A percentile compares a stretch with the other conserved stretches of the same genome.
phyloP scores from a whole-genome alignment of 2,329 filamentous ascomycete species.

The Colletotrichum sansevieriae region DNA sequence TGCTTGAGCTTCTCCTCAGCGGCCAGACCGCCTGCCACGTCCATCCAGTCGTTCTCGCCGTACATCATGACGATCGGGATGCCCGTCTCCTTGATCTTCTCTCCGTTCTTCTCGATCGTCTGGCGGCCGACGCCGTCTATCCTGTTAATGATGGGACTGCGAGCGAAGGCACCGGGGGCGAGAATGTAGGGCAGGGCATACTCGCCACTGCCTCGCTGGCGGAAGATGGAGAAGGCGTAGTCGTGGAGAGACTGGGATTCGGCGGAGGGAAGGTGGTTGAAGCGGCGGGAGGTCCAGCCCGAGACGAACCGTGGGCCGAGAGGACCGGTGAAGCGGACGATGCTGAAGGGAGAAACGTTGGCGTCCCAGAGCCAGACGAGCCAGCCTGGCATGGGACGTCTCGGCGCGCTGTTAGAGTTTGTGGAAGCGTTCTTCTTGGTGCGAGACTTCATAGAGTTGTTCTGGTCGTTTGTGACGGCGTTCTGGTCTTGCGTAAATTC shows the following conservation, averaged over 20 bases:
- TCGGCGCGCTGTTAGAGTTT: constrained; percentile 53
- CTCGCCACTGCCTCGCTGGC: constrained; percentile 91
- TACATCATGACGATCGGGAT: constrained; percentile 94
- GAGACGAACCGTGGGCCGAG: constrained; percentile 92
- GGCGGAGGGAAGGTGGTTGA: constrained; percentile 84
- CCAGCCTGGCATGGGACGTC: constrained; percentile 82
- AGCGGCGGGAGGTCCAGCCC: constrained; percentile 93
- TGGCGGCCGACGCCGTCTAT: constrained; percentile 92
- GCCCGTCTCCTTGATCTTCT: constrained; percentile 67
- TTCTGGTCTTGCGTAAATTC: constrained; percentile 85
- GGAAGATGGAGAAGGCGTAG: constrained; percentile 95
- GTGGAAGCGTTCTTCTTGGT: constrained; percentile 53
- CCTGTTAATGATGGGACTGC: constrained; percentile 86
- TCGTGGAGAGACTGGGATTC: constrained; percentile 90
- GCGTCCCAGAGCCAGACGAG: constrained; percentile 95
- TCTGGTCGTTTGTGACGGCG: constrained; percentile 59
- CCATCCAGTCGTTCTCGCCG: constrained; percentile 99
- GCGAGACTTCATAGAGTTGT: constrained; percentile 45
- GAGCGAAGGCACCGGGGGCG: constrained; percentile 92
- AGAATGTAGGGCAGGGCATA: constrained; percentile 94
- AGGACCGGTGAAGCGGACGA: constrained; percentile 89
- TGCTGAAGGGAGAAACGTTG: constrained; percentile 93
- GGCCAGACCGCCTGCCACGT: constrained; percentile 85
- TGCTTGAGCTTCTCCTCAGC: constrained; percentile 83
- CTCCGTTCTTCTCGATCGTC: constrained; percentile 50